Conservation (phyloP, 192 early-diverging fungal species). For the Glomus cerebriforme region DNA sequence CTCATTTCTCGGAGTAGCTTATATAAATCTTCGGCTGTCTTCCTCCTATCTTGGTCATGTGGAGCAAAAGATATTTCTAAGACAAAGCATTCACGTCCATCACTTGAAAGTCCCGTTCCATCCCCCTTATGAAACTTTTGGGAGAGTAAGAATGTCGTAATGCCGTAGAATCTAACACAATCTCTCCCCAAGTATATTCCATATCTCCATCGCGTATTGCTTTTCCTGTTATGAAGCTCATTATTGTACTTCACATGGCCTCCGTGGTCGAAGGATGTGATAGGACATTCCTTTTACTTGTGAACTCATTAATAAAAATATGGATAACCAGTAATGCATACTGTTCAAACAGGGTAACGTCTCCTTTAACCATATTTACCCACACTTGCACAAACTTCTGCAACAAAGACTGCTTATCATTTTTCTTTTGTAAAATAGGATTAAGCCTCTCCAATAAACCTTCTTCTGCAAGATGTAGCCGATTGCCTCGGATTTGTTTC, state of each 20-base stretch:
- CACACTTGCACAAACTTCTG: constrained; percentile 9
- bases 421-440: constrained; percentile 17
- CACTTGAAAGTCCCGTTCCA: constrained; percentile 17
- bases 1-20: constrained; percentile 25
- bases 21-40: constrained; percentile 20
- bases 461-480: constrained; percentile 22
- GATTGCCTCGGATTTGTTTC: constrained; percentile 11
- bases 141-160: not conserved
- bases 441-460: constrained; percentile 23
- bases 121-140: constrained; percentile 20
- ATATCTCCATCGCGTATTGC: constrained; percentile 3
- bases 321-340: constrained; percentile 11
- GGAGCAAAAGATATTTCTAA: constrained; percentile 17
- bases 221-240: constrained; percentile 13
- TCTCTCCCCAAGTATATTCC: constrained; percentile 20
- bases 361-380: not conserved
- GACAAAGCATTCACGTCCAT: constrained; percentile 23
- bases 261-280: constrained; percentile 19
- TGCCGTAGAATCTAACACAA: constrained; percentile 18
- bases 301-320: constrained; percentile 22
- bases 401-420: constrained; percentile 10
- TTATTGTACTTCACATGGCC: constrained; percentile 24
- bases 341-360: not conserved
- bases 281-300: constrained; percentile 9
- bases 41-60: constrained; percentile 10